These are phyloP conservation scores for Erodium texanum DNA, from an alignment of 441 rosid genomes.

Conservation along the genomic window DNA sequence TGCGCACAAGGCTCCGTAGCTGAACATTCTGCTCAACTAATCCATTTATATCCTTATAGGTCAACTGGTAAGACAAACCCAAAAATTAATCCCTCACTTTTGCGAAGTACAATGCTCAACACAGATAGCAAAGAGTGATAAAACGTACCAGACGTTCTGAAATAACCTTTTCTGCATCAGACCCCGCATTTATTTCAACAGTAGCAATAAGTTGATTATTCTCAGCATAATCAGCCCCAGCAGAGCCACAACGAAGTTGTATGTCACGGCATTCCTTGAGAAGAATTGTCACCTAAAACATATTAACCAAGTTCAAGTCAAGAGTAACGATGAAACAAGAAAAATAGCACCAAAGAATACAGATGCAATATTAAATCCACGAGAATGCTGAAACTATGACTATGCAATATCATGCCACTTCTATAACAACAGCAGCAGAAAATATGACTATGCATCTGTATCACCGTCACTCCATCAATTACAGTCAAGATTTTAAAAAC, in stretches of 20 bases:
- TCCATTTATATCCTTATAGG: conserved; percentile 89
- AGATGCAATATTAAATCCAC: neutral
- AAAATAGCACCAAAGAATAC: neutral
- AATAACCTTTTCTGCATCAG: conserved; percentile 64
- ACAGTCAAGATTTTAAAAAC: neutral
- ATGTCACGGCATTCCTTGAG: conserved; percentile 95
- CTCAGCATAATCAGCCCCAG: conserved; percentile 35
- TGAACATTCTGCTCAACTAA: conserved; percentile 95
- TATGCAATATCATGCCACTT: neutral
- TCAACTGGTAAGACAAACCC: conserved; percentile 46
- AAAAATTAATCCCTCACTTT: conserved; percentile 9
- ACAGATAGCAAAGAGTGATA: neutral
- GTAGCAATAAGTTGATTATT: conserved; percentile 28
- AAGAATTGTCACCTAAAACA: conserved; percentile 73
- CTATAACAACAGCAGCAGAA: neutral
- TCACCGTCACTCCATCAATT: neutral
- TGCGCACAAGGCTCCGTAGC: conserved; percentile 80
- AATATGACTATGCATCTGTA: neutral
- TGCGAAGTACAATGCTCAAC: conserved; percentile 11
- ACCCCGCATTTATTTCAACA: conserved; percentile 43
- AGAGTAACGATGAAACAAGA: neutral
- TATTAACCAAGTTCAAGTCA: conserved; percentile 10
- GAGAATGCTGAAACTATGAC: neutral
- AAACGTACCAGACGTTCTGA: conserved; percentile 67
- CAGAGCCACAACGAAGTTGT: conserved; percentile 78